These are phyloP conservation scores for Gilbertella persicaria DNA, from an alignment of 371 early-diverging fungal species.

Conservation along the genomic window DNA sequence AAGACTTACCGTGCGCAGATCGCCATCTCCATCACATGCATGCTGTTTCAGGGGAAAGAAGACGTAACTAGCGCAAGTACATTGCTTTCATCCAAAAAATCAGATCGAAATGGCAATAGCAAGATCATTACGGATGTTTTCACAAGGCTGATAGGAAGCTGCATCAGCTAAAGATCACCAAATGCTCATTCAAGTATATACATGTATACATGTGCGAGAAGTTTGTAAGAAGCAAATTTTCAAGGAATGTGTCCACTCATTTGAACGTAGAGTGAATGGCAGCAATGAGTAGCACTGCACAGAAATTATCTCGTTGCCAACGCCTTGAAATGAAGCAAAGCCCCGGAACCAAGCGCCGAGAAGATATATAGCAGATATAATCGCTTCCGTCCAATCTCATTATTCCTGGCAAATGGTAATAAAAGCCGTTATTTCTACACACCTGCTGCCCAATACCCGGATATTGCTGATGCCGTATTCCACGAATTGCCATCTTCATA, in stretches of 20 bases:
- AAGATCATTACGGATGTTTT: slow-evolving; percentile 4
- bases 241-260: slow-evolving; percentile 1
- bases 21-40: slow-evolving; percentile 1
- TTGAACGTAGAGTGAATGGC: slow-evolving; percentile 5
- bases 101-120: slow-evolving; percentile 6
- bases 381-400: not conserved
- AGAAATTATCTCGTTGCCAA: slow-evolving; percentile 1
- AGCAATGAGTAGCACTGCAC: not conserved
- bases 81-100: slow-evolving; percentile 1
- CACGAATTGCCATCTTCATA: slow-evolving; percentile 23
- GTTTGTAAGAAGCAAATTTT: not conserved
- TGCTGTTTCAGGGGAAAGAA: slow-evolving; percentile 3
- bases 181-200: slow-evolving; percentile 3
- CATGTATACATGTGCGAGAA: not conserved
- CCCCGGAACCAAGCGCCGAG: not conserved
- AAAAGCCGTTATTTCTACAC: slow-evolving; percentile 7
- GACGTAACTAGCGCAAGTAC: slow-evolving; percentile 3
- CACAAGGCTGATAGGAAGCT: slow-evolving; percentile 2
- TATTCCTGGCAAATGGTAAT: slow-evolving; percentile 5
- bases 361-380: slow-evolving; percentile 1
- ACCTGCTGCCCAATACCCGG: slow-evolving; percentile 3
- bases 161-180: slow-evolving; percentile 1
- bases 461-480: slow-evolving; percentile 14
- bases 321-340: slow-evolving; percentile 2
- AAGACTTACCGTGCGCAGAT: slow-evolving; percentile 1